Percentiles rank a stretch among this genome's conserved stretches.
Conservation (phyloP, 1,139 yeast genomes). For the Geotrichum candidum region DNA sequence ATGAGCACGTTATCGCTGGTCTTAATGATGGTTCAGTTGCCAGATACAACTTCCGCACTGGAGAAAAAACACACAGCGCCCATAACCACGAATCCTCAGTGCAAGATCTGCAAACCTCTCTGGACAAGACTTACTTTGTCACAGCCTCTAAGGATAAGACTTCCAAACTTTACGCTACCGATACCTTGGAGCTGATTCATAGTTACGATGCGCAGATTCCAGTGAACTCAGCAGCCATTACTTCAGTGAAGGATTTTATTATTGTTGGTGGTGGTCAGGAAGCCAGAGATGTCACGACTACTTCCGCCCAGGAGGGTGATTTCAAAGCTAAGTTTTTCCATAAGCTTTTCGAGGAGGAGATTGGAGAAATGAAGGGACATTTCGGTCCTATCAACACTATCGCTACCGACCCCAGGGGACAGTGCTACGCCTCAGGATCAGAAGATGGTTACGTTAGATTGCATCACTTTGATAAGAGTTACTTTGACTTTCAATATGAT, state of each 20-base stretch:
- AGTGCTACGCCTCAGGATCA: slow-evolving; percentile 91
- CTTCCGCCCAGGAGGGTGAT: slow-evolving; percentile 89
- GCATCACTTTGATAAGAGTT: slow-evolving; percentile 86
- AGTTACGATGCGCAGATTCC: slow-evolving; percentile 87
- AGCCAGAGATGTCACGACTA: slow-evolving; percentile 95
- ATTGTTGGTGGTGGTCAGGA: slow-evolving; percentile 99
- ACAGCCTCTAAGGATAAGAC: slow-evolving; percentile 91
- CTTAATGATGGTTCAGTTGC: slow-evolving; percentile 82
- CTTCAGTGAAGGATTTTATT: slow-evolving; percentile 86
- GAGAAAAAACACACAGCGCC: slow-evolving; percentile 55
- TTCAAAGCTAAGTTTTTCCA: slow-evolving; percentile 96
- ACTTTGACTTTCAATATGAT: slow-evolving; percentile 88
- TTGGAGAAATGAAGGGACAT: slow-evolving; percentile 97
- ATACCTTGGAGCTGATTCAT: slow-evolving; percentile 65
- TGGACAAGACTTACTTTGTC: slow-evolving; percentile 81
- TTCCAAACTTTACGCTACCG: slow-evolving; percentile 75
- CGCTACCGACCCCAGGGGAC: slow-evolving; percentile 92
- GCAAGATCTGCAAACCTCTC: slow-evolving; percentile 86
- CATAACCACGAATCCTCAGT: slow-evolving; percentile 68
- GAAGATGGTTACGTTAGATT: slow-evolving; percentile 97
- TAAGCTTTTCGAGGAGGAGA: slow-evolving; percentile 89
- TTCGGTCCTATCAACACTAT: slow-evolving; percentile 96
- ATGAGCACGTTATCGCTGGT: slow-evolving; percentile 71
- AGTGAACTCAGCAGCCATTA: slow-evolving; percentile 89
- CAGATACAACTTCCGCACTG: slow-evolving; percentile 71